Evolutionary conservation across 371 early-diverging fungal genomes (phyloP), one percentile per base, ranked within the genome.

Genomic region (Mortierella sp.): DNA sequence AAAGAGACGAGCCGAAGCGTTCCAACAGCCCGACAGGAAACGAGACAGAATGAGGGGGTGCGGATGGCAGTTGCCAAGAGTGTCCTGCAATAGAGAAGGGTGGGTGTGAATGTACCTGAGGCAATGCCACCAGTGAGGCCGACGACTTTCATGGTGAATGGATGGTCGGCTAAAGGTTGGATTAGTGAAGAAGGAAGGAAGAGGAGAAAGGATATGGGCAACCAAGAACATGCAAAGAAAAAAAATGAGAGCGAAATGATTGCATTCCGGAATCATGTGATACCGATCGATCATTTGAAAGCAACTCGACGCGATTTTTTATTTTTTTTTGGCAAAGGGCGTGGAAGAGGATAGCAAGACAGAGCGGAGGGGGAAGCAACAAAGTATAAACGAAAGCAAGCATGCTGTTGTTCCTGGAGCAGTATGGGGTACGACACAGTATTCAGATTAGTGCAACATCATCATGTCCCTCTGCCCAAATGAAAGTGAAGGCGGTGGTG

Each of bases 111-210:
- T 55, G 74, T 95, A 90, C 98, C 98, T 55, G 98, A 96, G 24
- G 97, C 95, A 70, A 98, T 98, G 49, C 98, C 98, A 73, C 98
- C 98, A 11, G 98, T 98, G 63, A 98, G 91, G 21, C 98, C 98
- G 72, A 97, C 87, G 32, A 98, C 87, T 65, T 95, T 94, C 98
- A 98, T 98, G 70, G 0, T 75, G 58, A 38, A 71, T 0, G 49
- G 29, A 32, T 70, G 49, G 38, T 24, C 41, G 16, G 16, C 21
- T 16, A 29, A 58, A 10, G 7, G 35, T 51, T 6, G 46, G 29
- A 72, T 29, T 71, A 58, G 27, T 35, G 56, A 35, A 21, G 32
- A 49, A 8, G 32, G 41, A 41, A n/a, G 48, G 27, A 60, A 18
- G 12, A 48, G 18, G 21, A 24, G 32, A 27, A 32, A 11, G 41